phyloP scores from a whole-genome alignment of 208 protist species.

The Phytomonas sp. region DNA sequence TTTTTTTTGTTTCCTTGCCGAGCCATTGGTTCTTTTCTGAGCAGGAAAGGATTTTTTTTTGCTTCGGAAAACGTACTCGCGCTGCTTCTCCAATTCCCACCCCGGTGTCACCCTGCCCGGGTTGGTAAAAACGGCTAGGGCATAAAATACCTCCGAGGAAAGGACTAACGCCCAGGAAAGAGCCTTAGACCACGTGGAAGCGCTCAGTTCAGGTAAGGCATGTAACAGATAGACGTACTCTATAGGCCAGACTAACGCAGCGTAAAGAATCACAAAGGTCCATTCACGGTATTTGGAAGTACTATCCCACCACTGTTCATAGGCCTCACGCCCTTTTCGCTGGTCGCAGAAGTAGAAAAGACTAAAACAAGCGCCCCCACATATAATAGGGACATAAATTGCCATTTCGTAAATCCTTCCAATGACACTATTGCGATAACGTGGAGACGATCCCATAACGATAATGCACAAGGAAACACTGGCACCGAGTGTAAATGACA shows the following conservation, averaged over 20 bases:
- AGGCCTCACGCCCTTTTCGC: constrained; percentile 23
- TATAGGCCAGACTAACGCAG: constrained; percentile 72
- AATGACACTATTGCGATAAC: constrained; percentile 79
- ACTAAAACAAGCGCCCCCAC: constrained; percentile 43
- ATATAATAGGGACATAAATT: constrained; percentile 19
- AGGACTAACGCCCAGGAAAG: constrained; percentile 53
- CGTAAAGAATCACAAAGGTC: constrained; percentile 82
- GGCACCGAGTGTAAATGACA: constrained; percentile 21
- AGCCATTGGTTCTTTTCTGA: background rate
- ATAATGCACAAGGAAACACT: constrained; percentile 73
- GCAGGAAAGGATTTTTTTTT: background rate
- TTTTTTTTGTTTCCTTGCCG: background rate
- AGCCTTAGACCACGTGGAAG: constrained; percentile 33
- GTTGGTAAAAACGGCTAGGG: constrained; percentile 55
- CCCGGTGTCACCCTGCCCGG: constrained; percentile 72
- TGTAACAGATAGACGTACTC: constrained; percentile 72
- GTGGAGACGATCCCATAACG: constrained; percentile 84
- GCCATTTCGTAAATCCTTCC: constrained; percentile 47
- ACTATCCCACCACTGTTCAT: constrained; percentile 27
- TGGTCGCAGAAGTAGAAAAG: constrained; percentile 40
- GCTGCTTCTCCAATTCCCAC: constrained; percentile 25
- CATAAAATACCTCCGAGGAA: constrained; percentile 57
- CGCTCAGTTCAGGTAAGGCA: constrained; percentile 41
- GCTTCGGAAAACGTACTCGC: constrained; percentile 17
- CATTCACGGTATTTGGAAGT: constrained; percentile 58